Conservation (phyloP, 2,329 filamentous ascomycete species). For the Cordyceps cicadae region DNA sequence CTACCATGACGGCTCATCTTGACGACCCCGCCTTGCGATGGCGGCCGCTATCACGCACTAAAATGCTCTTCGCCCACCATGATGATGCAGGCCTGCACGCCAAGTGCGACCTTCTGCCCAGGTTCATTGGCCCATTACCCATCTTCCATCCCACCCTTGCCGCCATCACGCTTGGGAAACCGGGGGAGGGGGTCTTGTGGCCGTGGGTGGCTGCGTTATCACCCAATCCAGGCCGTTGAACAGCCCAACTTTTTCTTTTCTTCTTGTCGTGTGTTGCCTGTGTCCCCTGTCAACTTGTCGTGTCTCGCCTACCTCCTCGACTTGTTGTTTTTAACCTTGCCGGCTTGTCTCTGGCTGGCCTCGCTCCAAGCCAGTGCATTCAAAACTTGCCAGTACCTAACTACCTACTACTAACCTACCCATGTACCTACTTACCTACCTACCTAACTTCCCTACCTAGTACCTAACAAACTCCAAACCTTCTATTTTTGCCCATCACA, state of each 20-base stretch:
- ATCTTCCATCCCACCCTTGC: conserved; percentile 6
- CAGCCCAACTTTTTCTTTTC: conserved; percentile 1
- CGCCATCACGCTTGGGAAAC: conserved; percentile 7
- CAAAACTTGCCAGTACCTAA: background rate
- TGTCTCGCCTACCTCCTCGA: background rate
- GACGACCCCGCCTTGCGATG: conserved; percentile 4
- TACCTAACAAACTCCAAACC: no score
- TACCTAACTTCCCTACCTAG: no score
- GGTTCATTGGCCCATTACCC: background rate
- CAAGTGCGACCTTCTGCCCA: background rate
- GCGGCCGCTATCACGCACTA: conserved; percentile 8
- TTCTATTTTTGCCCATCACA: no score
- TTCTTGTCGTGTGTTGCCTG: background rate
- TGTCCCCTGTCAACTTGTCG: no score
- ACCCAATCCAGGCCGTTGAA: conserved; percentile 11
- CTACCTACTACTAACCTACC: background rate
- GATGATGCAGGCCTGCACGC: background rate
- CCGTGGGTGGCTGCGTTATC: conserved; percentile 12
- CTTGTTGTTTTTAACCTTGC: background rate
- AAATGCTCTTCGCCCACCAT: background rate
- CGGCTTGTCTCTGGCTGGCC: conserved; percentile 4
- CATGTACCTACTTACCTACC: background rate
- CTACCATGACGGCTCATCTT: background rate
- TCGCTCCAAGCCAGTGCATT: background rate
- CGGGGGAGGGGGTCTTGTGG: conserved; percentile 6